Evolutionary conservation across 805 yeast genomes (phyloP).

Genomic region (Saccharomycopsis sp.): DNA sequence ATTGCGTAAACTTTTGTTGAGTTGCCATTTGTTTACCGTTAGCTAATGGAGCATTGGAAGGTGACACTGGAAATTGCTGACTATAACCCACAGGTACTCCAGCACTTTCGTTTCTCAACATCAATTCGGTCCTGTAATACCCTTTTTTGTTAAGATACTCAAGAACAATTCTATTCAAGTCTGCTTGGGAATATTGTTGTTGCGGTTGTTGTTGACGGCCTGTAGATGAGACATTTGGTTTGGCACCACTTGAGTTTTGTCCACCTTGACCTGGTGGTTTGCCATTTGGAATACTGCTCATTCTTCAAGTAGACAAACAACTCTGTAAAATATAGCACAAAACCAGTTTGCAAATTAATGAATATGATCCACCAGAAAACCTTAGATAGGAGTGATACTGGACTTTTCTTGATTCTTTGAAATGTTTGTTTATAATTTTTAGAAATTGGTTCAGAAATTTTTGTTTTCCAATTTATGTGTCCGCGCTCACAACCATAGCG

Average conservation of each 20-base stretch:
- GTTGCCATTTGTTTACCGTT: constrained; percentile 18
- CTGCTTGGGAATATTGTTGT: constrained; percentile 63
- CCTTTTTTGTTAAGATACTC: constrained; percentile 93
- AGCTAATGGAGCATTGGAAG: constrained; percentile 29
- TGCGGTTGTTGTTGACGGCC: background rate
- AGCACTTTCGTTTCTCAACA: constrained; percentile 65
- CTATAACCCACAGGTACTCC: constrained; percentile 37
- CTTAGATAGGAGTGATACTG: too few relatives aligned
- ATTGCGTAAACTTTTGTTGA: constrained; percentile 3
- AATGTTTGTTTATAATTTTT: too few relatives aligned
- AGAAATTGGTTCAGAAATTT: too few relatives aligned
- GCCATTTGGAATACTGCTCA: too few relatives aligned
- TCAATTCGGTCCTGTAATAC: constrained; percentile 86
- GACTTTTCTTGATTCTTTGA: too few relatives aligned
- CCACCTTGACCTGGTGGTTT: too few relatives aligned
- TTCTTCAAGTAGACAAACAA: too few relatives aligned
- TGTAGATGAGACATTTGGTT: background rate
- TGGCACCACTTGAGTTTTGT: background rate
- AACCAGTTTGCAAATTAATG: too few relatives aligned
- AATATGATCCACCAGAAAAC: too few relatives aligned
- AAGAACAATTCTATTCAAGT: constrained; percentile 81
- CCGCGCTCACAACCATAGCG: too few relatives aligned
- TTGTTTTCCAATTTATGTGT: too few relatives aligned
- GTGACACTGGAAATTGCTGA: constrained; percentile 35
- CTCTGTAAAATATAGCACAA: too few relatives aligned